Evolutionary conservation across 1,284 basidiomycete genomes (phyloP).

Genomic region (Somion occarium): DNA sequence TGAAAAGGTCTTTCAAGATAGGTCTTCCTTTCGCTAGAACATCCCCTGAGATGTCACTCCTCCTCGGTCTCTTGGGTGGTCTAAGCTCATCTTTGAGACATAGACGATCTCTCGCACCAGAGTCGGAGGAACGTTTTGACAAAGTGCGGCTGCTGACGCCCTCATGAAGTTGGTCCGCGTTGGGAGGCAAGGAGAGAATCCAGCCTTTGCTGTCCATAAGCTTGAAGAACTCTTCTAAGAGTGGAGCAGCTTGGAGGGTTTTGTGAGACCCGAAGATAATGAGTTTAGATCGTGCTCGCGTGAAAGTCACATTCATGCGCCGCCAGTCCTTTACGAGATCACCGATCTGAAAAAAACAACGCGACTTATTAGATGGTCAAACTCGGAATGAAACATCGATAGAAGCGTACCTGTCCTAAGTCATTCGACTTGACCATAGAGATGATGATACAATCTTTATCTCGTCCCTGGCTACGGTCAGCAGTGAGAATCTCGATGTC

Average conservation of each 20-base stretch:
- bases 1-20: slow-evolving; percentile 55
- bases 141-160: slow-evolving; percentile 3
- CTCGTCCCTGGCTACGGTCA: slow-evolving; percentile 92
- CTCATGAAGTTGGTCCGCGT: slow-evolving; percentile 51
- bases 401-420: slow-evolving; percentile 52
- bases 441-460: slow-evolving; percentile 94
- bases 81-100: slow-evolving; percentile 2
- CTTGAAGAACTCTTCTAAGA: slow-evolving; percentile 70
- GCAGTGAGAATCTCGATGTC: slow-evolving; percentile 90
- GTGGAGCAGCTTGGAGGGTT: slow-evolving; percentile 59
- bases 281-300: slow-evolving; percentile 86
- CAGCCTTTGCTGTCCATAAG: slow-evolving; percentile 70
- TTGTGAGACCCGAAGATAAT: slow-evolving; percentile 83
- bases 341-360: slow-evolving; percentile 61
- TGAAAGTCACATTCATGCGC: slow-evolving; percentile 95
- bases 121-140: slow-evolving; percentile 18
- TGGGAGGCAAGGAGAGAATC: slow-evolving; percentile 55
- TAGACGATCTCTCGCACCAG: not conserved
- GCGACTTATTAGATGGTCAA: slow-evolving; percentile 6
- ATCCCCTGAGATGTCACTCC: slow-evolving; percentile 27
- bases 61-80: slow-evolving; percentile 26
- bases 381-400: not conserved
- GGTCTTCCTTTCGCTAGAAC: slow-evolving; percentile 50
- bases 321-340: slow-evolving; percentile 94
- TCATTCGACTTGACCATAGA: slow-evolving; percentile 90